Base-by-base conservation (phyloP, 2,329 filamentous ascomycete genomes). In the Dactylella cylindrospora region DNA sequence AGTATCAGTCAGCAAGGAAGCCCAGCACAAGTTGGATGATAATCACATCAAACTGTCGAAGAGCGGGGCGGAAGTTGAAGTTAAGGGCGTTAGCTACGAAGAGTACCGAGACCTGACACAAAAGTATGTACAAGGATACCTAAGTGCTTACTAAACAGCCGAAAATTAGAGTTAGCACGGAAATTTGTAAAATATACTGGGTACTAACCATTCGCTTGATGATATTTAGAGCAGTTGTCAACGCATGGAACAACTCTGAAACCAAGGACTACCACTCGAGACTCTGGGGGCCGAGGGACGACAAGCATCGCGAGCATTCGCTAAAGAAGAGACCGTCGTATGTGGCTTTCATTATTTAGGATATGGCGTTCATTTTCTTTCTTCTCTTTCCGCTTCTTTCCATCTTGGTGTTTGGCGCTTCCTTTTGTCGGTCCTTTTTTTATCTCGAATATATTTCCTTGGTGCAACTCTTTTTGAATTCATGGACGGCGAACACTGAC, bases 161-260 rank as follows among this genome's bases (percentile, higher is more conserved):
- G 3, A 13, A 5, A 17, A 5, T 8, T 4, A 7, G 13, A n/a
- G n/a, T 32, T 20, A 10, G 19, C 15, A 25, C 12, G 23, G 32
- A 22, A 12, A 22, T 7, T 46, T 6, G 28, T 10, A n/a, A 38
- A n/a, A 4, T 12, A 12, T 36, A 26, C 15, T 31, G n/a, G 38
- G n/a, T 13, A 26, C 20, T 22, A 10, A 6, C 10, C 44, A 26
- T 26, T 25, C 5, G 9, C 17, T 23, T 15, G 5, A 12, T 35
- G 32, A 10, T 49, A 12, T 22, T 32, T 46, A 62, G 57, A 29
- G 41, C 50, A 8, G 57, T 62, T 4, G 57, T 62, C 5, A 38
- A 23, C 17, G 57, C 57, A 22, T 62, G 57, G 57, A 62, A 62
- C 39, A 62, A 33, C 22, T 44, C 57, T 31, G 57, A 62, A 25